Evolutionary conservation across 345 rosid genomes (phyloP).

Genomic region (Pelargonium nanum): DNA sequence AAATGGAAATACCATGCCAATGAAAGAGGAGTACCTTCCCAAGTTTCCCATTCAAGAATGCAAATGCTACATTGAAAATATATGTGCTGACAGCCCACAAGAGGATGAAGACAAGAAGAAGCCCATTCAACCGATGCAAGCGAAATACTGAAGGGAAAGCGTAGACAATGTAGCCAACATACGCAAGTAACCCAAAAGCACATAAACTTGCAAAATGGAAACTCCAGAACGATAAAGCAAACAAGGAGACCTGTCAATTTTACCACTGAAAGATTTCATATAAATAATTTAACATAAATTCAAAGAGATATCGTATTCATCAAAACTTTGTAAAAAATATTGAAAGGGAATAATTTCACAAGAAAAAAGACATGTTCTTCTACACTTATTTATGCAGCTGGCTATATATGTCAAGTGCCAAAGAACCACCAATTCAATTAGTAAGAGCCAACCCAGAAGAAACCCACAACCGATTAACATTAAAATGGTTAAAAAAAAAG

Average conservation of each 20-base stretch:
- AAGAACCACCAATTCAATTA: no score
- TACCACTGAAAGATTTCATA: slow-evolving; percentile 3
- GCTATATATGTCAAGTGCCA: no score
- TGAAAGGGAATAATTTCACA: neutral
- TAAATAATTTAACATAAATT: neutral
- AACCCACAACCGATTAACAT: no score
- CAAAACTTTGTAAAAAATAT: no score
- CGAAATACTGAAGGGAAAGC: slow-evolving; percentile 36
- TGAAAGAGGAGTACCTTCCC: slow-evolving; percentile 20
- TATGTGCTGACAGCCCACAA: slow-evolving; percentile 41
- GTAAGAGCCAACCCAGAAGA: no score
- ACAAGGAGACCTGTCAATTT: slow-evolving; percentile 26
- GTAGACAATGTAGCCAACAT: slow-evolving; percentile 35
- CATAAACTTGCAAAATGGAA: slow-evolving; percentile 38
- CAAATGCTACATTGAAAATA: slow-evolving; percentile 36
- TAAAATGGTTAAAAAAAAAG: no score
- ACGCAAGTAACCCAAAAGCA: slow-evolving; percentile 38
- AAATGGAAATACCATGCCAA: neutral
- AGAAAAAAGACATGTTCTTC: no score
- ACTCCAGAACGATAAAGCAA: slow-evolving; percentile 37
- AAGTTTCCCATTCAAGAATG: slow-evolving; percentile 20
- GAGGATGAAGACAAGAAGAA: slow-evolving; percentile 41
- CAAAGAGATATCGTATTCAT: neutral
- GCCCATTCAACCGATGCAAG: slow-evolving; percentile 31
- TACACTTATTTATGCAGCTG: no score